Conservation (phyloP, 352 stramenopile genomes). For the Globisporangium mamillatum region DNA sequence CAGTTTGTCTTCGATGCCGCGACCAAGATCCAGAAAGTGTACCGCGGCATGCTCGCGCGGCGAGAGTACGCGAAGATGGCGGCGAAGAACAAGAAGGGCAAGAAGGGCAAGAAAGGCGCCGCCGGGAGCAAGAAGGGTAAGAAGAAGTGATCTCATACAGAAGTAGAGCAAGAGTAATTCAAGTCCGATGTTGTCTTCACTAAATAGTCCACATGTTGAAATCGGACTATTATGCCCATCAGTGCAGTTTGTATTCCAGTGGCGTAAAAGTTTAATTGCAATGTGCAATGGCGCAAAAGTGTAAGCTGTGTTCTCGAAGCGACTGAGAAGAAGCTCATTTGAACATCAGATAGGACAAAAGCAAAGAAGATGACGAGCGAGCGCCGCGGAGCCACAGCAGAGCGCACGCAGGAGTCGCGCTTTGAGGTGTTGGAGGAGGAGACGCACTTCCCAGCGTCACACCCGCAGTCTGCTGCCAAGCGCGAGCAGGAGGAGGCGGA, state of each 20-base stretch:
- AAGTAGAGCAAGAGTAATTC: not conserved
- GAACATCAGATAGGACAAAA: not conserved
- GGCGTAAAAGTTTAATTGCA: no score
- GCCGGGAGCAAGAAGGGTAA: slow-evolving; percentile 43
- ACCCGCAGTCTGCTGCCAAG: slow-evolving; percentile 27
- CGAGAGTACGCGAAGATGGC: slow-evolving; percentile 70
- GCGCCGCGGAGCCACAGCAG: slow-evolving; percentile 4
- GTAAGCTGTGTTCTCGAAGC: not conserved
- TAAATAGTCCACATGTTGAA: no score
- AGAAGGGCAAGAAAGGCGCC: slow-evolving; percentile 33
- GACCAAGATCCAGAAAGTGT: slow-evolving; percentile 81
- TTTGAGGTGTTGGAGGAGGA: slow-evolving; percentile 87
- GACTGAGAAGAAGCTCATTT: not conserved
- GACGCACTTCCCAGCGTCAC: slow-evolving; percentile 61
- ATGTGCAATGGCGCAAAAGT: no score
- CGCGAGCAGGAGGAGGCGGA: slow-evolving; percentile 15
- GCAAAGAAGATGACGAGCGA: slow-evolving; percentile 11
- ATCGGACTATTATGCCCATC: no score
- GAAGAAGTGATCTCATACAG: slow-evolving; percentile 19
- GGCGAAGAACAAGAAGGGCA: slow-evolving; percentile 85
- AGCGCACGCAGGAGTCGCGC: slow-evolving; percentile 30
- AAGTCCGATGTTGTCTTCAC: not conserved
- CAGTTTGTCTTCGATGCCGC: slow-evolving; percentile 63
- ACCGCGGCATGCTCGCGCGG: slow-evolving; percentile 59
- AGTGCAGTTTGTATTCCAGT: no score